Evolutionary conservation across 2,329 filamentous ascomycete genomes (phyloP), one percentile per base, ranked within the genome.

Genomic region (Fusarium stilboides): DNA sequence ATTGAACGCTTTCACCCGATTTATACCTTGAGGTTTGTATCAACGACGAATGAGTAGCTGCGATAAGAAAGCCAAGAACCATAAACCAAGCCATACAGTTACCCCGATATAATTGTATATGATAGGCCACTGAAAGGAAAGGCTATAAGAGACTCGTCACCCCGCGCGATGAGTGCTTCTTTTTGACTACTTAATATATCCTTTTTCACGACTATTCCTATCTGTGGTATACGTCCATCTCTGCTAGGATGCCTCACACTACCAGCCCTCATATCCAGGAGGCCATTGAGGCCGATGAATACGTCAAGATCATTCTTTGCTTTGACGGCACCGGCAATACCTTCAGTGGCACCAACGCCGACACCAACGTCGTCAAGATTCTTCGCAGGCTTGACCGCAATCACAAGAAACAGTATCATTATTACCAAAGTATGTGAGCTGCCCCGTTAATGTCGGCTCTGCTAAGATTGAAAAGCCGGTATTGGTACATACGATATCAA

Each of bases 321-420:
- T 85, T 85, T 40, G 83, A 85, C 51, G 83, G 83, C 12, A 85
- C 83, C 0, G 83, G 83, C 1, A 84, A 83, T 57, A 79, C 77
- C 0, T 85, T 83, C 62, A 82, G 72, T 3, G 82, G 82, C 2
- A 80, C 81, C 28, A 81, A 82, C 39, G 77, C 80, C 7, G 85
- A 87, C 68, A 86, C 84, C 17, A 87, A 87, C 52, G 83, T 87
- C 1, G 81, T 87, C 37, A 87, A 87, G 69, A 76, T 87, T 7
- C 76, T 83, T 8, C 77, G 76, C 49, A 82, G 81, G 74, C 69
- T 87, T 15, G 83, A 86, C 45, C 80, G 83, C 6, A 78, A 81
- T 31, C 65, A 79, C n/a, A 75, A 79, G 2, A 61, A 77, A 8
- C 83, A 86, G 54, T 83, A 75, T 39, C 83, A 85, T 62, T 86